A percentile compares a stretch with the other conserved stretches of the same genome.
These are phyloP conservation scores for Komagataella populi DNA, from an alignment of 805 yeast genomes.

Conservation along the genomic window DNA sequence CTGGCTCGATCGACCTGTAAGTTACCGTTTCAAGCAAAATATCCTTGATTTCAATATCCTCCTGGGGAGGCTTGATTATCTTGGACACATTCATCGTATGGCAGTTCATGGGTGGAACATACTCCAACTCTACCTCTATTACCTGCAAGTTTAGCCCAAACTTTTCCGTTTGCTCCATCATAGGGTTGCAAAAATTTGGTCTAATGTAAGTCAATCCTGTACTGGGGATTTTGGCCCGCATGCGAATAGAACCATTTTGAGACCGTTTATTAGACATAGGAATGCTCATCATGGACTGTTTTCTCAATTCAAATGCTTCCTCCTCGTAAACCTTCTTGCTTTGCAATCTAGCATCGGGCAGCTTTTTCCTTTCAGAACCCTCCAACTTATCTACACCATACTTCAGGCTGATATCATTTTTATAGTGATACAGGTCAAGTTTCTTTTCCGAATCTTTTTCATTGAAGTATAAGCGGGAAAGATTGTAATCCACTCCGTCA, in stretches of 20 bases:
- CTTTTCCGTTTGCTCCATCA: background rate
- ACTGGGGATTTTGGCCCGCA: background rate
- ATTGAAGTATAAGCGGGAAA: background rate
- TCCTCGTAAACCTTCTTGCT: background rate
- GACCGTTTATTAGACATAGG: background rate
- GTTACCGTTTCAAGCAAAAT: background rate
- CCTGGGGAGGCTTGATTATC: background rate
- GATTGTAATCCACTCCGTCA: background rate
- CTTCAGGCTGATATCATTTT: background rate
- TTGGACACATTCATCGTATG: background rate
- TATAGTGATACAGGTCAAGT: background rate
- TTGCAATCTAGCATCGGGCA: background rate
- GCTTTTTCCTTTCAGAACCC: background rate
- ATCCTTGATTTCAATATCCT: background rate
- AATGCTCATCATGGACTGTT: background rate
- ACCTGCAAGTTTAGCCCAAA: conserved; percentile 1
- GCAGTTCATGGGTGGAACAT: background rate
- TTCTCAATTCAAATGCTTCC: background rate
- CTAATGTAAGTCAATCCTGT: background rate
- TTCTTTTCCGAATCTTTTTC: background rate
- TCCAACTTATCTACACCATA: background rate
- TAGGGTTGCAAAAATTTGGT: background rate
- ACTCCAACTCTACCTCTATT: conserved; percentile 3
- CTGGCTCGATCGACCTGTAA: background rate
- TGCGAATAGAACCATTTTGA: background rate